Conservation (phyloP, 1,284 basidiomycete genomes). For the Grifola frondosa region DNA sequence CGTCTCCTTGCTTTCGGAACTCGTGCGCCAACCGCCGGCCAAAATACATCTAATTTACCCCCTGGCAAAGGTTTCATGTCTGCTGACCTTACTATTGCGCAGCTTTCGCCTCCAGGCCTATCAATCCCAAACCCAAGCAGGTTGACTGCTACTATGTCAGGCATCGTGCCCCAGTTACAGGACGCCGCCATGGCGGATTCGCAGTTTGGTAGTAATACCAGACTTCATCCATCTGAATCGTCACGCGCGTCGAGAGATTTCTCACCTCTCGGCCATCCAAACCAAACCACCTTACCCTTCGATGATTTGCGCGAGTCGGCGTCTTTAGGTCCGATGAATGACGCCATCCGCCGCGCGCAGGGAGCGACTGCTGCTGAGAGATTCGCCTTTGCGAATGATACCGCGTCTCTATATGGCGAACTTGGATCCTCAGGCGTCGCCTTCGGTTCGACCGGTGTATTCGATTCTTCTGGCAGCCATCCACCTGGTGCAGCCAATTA, state of each 20-base stretch:
- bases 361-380: conserved; percentile 32
- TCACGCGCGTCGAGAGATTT: conserved; percentile 38
- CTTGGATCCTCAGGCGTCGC: conserved; percentile 14
- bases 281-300: conserved; percentile 31
- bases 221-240: conserved; percentile 26
- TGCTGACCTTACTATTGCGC: conserved; percentile 8
- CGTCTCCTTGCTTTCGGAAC: conserved; percentile 68
- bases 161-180: conserved; percentile 7
- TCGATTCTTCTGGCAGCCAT: conserved; percentile 26
- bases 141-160: conserved; percentile 13
- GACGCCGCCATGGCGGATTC: conserved; percentile 25
- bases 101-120: conserved; percentile 17
- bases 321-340: conserved; percentile 29
- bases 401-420: conserved; percentile 32
- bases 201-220: conserved; percentile 21
- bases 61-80: conserved; percentile 4
- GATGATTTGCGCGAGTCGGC: conserved; percentile 42
- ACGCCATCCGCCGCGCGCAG: conserved; percentile 37
- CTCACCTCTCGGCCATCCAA: conserved; percentile 57
- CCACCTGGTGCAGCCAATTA: conserved; percentile 31
- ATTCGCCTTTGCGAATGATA: conserved; percentile 34
- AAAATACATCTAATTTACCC: conserved; percentile 3
- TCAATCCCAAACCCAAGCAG: conserved; percentile 11
- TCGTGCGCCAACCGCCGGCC: conserved; percentile 36
- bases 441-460: conserved; percentile 15